These are phyloP conservation scores for Penicillium sp. DNA, from an alignment of 2,329 filamentous ascomycete species.

Conservation along the genomic window DNA sequence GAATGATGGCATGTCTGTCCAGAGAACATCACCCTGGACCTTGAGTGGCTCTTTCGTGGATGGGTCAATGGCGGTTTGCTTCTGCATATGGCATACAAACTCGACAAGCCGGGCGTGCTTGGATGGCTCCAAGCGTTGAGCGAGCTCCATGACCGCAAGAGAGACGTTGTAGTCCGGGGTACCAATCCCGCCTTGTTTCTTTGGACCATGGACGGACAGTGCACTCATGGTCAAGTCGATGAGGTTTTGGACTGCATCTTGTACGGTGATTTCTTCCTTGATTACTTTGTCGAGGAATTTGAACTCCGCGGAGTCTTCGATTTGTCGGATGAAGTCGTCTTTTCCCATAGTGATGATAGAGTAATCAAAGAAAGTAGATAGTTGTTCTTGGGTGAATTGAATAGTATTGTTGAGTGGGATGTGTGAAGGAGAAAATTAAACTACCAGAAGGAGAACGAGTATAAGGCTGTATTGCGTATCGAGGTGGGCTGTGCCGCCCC, in stretches of 20 bases:
- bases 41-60: conserved; percentile 10
- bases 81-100: conserved; percentile 15
- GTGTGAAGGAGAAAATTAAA: not conserved
- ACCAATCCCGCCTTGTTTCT: conserved; percentile 1
- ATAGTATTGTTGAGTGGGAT: not conserved
- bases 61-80: conserved; percentile 11
- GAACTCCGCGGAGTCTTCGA: conserved; percentile 13
- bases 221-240: conserved; percentile 11
- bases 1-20: conserved; percentile 17
- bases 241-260: conserved; percentile 12
- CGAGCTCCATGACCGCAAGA: conserved; percentile 14
- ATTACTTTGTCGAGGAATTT: conserved; percentile 10
- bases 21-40: conserved; percentile 11
- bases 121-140: conserved; percentile 16
- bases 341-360: conserved; percentile 5
- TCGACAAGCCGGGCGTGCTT: conserved; percentile 17
- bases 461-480: not conserved
- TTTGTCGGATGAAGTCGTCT: conserved; percentile 10
- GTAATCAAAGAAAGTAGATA: not conserved
- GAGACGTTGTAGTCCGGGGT: conserved; percentile 17
- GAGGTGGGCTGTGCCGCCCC: not conserved
- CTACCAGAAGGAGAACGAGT: not conserved
- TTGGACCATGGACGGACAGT: conserved; percentile 6
- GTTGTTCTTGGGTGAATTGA: not conserved
- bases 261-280: conserved; percentile 9